These are phyloP conservation scores for Lactifluus pinguis DNA, from an alignment of 768 basidiomycete genomes.

Conservation along the genomic window DNA sequence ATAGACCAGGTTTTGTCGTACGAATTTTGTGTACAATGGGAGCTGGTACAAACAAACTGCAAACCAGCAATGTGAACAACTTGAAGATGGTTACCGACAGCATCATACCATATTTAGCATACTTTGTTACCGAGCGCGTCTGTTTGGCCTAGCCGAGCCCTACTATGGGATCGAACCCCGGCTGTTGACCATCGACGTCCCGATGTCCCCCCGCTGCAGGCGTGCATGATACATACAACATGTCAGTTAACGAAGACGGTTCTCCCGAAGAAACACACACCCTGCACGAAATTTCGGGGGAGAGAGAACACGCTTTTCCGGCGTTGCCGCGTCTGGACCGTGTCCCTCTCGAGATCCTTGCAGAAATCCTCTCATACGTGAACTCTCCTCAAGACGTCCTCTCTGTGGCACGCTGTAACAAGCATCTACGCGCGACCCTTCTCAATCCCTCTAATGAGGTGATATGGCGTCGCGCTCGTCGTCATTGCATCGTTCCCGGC, in stretches of 20 bases:
- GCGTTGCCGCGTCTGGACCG: conserved; percentile 8
- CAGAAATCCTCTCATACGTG: conserved; percentile 49
- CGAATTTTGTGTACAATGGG: too few species aligned
- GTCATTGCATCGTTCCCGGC: conserved; percentile 26
- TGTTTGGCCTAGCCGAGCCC: too few species aligned
- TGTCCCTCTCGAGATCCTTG: conserved; percentile 55
- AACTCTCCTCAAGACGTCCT: conserved; percentile 48
- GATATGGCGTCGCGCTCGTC: conserved; percentile 53
- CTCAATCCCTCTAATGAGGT: conserved; percentile 36
- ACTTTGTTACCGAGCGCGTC: too few species aligned
- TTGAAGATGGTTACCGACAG: too few species aligned
- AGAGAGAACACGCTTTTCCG: neutral
- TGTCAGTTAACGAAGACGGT: neutral
- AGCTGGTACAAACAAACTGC: too few species aligned
- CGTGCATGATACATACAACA: neutral
- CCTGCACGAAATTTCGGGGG: neutral
- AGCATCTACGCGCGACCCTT: conserved; percentile 42
- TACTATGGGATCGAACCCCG: too few species aligned
- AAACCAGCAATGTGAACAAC: too few species aligned
- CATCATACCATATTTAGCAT: too few species aligned
- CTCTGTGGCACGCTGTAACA: conserved; percentile 49
- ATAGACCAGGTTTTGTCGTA: too few species aligned
- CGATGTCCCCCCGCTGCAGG: neutral
- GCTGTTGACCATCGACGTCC: too few species aligned
- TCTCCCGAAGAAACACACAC: neutral